These are phyloP conservation scores for Santalum album DNA, from an alignment of 164 flowering plant species.

Conservation along the genomic window DNA sequence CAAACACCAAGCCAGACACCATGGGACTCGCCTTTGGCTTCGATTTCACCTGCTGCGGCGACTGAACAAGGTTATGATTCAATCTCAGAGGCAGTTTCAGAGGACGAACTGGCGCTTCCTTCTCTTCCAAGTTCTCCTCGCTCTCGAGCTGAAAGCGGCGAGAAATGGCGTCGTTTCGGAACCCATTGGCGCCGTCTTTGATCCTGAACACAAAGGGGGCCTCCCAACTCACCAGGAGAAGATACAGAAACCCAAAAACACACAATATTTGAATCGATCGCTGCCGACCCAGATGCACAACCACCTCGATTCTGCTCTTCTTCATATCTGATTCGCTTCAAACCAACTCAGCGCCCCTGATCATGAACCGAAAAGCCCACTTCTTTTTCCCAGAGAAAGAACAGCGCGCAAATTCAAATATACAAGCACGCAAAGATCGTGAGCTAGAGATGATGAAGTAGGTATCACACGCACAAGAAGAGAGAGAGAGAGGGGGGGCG, in stretches of 20 bases:
- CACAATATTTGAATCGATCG: conserved; percentile 39
- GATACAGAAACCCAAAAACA: conserved; percentile 30
- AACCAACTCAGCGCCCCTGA: too few relatives aligned
- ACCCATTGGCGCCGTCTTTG: conserved; percentile 10
- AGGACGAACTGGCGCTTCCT: conserved; percentile 42
- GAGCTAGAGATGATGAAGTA: background rate
- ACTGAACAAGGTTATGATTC: conserved; percentile 4
- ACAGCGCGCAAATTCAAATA: too few relatives aligned
- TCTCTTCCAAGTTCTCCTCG: conserved; percentile 34
- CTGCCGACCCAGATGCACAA: conserved; percentile 26
- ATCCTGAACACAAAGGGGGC: conserved; percentile 40
- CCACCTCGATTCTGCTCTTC: conserved; percentile 30
- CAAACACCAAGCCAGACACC: conserved; percentile 34
- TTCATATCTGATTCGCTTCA: conserved; percentile 13
- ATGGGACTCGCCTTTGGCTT: background rate
- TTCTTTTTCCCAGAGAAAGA: too few relatives aligned
- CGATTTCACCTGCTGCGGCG: background rate
- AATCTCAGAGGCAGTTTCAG: conserved; percentile 19
- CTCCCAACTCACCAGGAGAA: conserved; percentile 38
- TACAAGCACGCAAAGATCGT: background rate
- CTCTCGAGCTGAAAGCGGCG: conserved; percentile 22
- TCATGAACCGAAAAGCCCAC: background rate
- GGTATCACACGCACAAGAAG: background rate
- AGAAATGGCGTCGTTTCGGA: conserved; percentile 6
- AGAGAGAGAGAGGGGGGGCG: background rate